These are phyloP conservation scores for Musa itinerans DNA, from an alignment of 176 grass and related monocot species.

Conservation along the genomic window DNA sequence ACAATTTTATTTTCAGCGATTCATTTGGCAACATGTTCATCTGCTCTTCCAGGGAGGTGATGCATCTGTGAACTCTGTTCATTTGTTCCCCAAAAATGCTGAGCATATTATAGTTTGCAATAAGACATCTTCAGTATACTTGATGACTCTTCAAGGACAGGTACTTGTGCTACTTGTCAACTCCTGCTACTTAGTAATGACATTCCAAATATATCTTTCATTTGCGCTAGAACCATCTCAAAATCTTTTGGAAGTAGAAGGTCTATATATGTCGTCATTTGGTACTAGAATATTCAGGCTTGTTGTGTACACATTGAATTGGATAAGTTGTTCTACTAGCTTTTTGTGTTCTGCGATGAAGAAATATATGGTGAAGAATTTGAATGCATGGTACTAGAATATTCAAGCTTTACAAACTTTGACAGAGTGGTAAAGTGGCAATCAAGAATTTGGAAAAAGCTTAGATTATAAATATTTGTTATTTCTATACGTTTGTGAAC, in stretches of 20 bases:
- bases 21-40: not conserved
- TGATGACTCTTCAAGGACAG: conserved; percentile 98
- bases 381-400: too few relatives aligned
- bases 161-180: conserved; percentile 19
- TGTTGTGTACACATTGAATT: not conserved
- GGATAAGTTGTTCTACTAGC: too few relatives aligned
- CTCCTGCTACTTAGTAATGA: not conserved
- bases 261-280: not conserved
- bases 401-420: too few relatives aligned
- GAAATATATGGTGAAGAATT: too few relatives aligned
- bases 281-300: not conserved
- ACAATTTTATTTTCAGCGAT: not conserved
- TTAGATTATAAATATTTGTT: too few relatives aligned
- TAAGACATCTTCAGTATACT: conserved; percentile 81
- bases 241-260: too few relatives aligned
- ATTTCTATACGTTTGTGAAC: too few relatives aligned
- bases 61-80: conserved; percentile 80
- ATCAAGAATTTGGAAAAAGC: too few relatives aligned
- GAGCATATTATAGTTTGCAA: conserved; percentile 97
- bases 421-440: too few relatives aligned
- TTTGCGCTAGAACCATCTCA: too few relatives aligned
- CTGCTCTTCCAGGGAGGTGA: conserved; percentile 70
- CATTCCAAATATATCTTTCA: too few relatives aligned
- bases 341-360: too few relatives aligned
- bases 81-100: conserved; percentile 85